A percentile compares a stretch with the other conserved stretches of the same genome.
These are phyloP conservation scores for Myrica gale DNA, from an alignment of 306 rosid species.

Conservation along the genomic window DNA sequence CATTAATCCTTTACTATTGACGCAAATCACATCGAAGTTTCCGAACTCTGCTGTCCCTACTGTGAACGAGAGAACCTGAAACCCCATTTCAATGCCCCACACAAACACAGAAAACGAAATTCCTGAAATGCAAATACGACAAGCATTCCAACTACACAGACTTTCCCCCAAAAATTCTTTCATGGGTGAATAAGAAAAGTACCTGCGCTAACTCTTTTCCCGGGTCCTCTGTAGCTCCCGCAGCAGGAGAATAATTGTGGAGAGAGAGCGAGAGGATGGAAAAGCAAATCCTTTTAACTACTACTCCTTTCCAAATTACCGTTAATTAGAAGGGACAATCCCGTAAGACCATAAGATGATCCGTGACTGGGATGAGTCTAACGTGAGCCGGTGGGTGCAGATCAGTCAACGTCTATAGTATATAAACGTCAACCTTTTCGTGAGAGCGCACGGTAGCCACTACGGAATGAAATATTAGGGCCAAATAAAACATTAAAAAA, in stretches of 20 bases:
- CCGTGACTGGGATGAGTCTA: not conserved
- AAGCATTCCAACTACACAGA: not conserved
- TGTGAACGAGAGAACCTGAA: constrained; percentile 10
- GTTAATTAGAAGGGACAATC: constrained; percentile 16
- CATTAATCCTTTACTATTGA: not conserved
- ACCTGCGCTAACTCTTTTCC: constrained; percentile 27
- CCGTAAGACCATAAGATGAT: not conserved
- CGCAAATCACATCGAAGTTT: not conserved
- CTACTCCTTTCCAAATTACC: constrained; percentile 37
- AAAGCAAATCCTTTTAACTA: constrained; percentile 29
- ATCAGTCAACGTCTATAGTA: not conserved
- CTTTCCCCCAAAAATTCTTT: constrained; percentile 11
- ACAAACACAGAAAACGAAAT: constrained; percentile 13
- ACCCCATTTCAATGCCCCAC: constrained; percentile 20
- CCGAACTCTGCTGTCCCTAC: not conserved
- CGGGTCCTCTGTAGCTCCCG: constrained; percentile 23
- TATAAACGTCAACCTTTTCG: not conserved
- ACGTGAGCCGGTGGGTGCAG: not conserved
- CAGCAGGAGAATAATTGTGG: constrained; percentile 16
- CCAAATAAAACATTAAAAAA: not conserved
- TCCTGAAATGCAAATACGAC: not conserved
- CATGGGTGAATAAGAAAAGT: constrained; percentile 15
- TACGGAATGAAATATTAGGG: not conserved
- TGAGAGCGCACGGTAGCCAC: not conserved
- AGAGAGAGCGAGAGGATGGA: constrained; percentile 19